Conservation (phyloP, 345 rosid species). For the Eucalyptus tenuipes region DNA sequence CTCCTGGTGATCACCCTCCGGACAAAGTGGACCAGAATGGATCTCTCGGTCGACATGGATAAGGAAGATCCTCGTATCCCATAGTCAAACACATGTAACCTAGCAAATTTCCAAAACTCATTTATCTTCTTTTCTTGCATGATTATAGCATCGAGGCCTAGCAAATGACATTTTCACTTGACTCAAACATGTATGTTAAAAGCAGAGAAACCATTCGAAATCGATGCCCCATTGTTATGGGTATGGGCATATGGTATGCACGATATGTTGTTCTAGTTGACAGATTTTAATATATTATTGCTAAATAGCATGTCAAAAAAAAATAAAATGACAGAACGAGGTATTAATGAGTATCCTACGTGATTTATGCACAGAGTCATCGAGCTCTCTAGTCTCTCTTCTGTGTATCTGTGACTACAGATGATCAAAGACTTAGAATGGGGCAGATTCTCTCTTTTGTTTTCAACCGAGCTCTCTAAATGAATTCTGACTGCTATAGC, state of each 20-base stretch:
- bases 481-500: no score
- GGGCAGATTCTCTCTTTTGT: neutral
- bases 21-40: constrained; percentile 37
- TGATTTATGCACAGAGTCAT: neutral
- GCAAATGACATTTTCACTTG: neutral
- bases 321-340: neutral
- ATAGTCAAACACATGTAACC: neutral
- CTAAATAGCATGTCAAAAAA: neutral
- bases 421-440: neutral
- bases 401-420: rapidly evolving
- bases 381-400: neutral
- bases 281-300: neutral
- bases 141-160: neutral
- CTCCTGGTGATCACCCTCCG: constrained; percentile 28
- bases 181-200: neutral
- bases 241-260: neutral
- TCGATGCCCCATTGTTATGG: neutral
- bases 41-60: neutral
- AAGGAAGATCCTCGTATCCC: neutral
- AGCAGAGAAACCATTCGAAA: neutral
- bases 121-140: neutral
- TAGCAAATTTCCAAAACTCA: neutral
- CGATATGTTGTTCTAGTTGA: no score
- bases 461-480: no score
- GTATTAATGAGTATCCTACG: neutral